Evolutionary conservation across 768 basidiomycete genomes (phyloP), one percentile per base, ranked within the genome.

Genomic region (Amanita muscaria): DNA sequence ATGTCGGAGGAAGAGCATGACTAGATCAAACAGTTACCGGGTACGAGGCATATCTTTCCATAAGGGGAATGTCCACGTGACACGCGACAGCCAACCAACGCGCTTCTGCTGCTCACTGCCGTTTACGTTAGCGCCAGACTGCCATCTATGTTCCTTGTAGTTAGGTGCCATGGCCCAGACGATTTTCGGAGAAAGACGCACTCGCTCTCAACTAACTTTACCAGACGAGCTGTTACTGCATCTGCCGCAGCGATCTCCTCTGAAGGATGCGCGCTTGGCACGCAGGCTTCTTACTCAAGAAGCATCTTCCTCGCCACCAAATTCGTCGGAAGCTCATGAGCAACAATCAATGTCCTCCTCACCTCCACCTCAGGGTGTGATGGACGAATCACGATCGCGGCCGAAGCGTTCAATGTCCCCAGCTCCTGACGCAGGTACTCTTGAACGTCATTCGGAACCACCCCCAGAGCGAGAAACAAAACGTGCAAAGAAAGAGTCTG

Each of bases 121-220:
- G 27, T 41, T 30, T 37, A 24, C 43, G 23, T 9, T 37, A 36
- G 29, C 42, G 42, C 40, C 24, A 39, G 33, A 36, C 14, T 29
- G 14, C 4, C 30, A 36, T 34, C 6, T 15, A 32, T 25, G 14
- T 21, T 30, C n/a, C 15, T 51, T 24, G 32, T n/a, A n/a, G n/a
- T n/a, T n/a, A n/a, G n/a, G 14, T 6, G 25, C 9, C 42, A 43
- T 43, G 42, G 31, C 42, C 4, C 22, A 35, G 15, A 9, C 43
- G 4, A 39, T 19, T 15, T 23, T 16, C 15, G 3, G 21, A 4
- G 42, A 36, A 18, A 45, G 36, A 21, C 44, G 44, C 25, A 78
- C 74, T 14, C 68, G 77, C 53, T 80, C 77, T 36, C 76, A 76
- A 54, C 60, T 73, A 50, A 62, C 64, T 22, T 57, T 75, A 21